A percentile compares a stretch with the other conserved stretches of the same genome.
These are phyloP conservation scores for Delphinella strobiligena DNA, from an alignment of 2,329 filamentous ascomycete genomes.

Conservation along the genomic window DNA sequence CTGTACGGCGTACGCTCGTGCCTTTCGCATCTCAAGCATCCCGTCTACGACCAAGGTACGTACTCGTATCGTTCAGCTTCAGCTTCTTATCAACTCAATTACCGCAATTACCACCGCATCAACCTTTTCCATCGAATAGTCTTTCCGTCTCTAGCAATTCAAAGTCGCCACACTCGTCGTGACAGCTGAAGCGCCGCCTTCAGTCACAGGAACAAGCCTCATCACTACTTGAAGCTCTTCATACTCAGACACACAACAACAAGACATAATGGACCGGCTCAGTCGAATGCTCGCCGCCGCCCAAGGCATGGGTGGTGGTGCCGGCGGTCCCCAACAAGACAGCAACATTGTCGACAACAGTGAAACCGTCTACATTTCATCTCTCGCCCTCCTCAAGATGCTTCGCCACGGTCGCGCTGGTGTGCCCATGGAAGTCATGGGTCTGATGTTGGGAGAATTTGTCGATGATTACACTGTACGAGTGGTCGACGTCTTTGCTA, in stretches of 20 bases:
- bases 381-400: slow-evolving; percentile 95
- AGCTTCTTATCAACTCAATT: neutral
- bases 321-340: slow-evolving; percentile 50
- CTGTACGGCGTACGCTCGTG: too few species aligned
- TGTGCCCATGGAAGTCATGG: slow-evolving; percentile 99
- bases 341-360: slow-evolving; percentile 96
- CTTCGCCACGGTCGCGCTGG: slow-evolving; percentile 91
- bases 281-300: slow-evolving; percentile 75
- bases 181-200: too few species aligned
- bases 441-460: slow-evolving; percentile 95
- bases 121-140: neutral
- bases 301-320: slow-evolving; percentile 53
- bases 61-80: too few species aligned
- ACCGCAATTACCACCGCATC: too few species aligned
- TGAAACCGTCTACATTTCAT: slow-evolving; percentile 98
- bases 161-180: too few species aligned
- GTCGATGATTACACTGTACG: slow-evolving; percentile 98
- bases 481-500: slow-evolving; percentile 97
- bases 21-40: too few species aligned
- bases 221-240: neutral
- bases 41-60: too few species aligned
- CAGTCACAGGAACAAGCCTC: too few species aligned
- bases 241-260: slow-evolving; percentile 3
- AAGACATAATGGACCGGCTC: slow-evolving; percentile 67
- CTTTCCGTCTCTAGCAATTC: neutral